Evolutionary conservation across 352 stramenopile species (phyloP).

Genomic region (Globisporangium spiculum): DNA sequence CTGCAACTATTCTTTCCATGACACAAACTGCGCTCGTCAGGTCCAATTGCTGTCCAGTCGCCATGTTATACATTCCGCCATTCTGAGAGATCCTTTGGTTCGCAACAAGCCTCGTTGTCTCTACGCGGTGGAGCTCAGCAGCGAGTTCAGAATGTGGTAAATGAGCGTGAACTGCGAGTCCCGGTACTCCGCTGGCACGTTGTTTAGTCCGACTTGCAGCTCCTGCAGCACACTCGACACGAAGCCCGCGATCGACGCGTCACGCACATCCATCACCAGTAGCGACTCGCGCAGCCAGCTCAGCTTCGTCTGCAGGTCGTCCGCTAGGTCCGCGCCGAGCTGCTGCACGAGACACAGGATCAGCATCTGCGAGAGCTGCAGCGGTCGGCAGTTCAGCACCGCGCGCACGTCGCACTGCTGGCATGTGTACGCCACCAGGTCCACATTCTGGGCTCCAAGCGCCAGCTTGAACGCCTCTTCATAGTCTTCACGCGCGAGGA

Average conservation of each 20-base stretch:
- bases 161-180: conserved; percentile 84
- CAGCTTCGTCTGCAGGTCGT: conserved; percentile 69
- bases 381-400: conserved; percentile 60
- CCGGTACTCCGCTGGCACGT: conserved; percentile 48
- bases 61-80: neutral
- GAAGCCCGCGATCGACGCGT: conserved; percentile 72
- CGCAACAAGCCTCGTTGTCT: neutral
- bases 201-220: conserved; percentile 58
- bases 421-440: conserved; percentile 68
- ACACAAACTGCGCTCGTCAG: neutral
- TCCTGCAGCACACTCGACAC: conserved; percentile 78
- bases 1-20: neutral
- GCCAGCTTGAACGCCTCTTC: conserved; percentile 83
- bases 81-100: too few relatives aligned
- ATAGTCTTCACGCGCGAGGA: conserved; percentile 52
- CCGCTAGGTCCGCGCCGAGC: conserved; percentile 61
- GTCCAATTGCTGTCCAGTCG: neutral
- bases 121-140: conserved; percentile 55
- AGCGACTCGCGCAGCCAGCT: conserved; percentile 78
- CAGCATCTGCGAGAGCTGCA: conserved; percentile 83
- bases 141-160: conserved; percentile 84
- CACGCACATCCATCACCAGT: conserved; percentile 76
- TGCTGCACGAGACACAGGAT: conserved; percentile 85
- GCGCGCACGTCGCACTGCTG: conserved; percentile 60
- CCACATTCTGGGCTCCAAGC: conserved; percentile 72